Base-by-base conservation (phyloP, 2,329 filamentous ascomycete species). In the Fusarium coicis region DNA sequence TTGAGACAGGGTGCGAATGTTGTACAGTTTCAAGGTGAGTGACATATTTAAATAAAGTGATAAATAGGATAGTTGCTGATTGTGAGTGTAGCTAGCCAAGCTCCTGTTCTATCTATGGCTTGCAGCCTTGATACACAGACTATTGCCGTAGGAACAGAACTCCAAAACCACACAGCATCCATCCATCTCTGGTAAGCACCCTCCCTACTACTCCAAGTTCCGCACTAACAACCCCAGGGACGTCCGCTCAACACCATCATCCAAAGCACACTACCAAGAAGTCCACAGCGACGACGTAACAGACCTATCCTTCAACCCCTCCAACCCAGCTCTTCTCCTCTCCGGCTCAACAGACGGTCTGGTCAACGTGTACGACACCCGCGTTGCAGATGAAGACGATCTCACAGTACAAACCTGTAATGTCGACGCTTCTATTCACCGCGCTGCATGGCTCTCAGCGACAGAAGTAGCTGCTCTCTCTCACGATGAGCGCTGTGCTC, bases 331-430 rank as follows among this genome's bases (percentile, higher is more conserved):
- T 49, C 84, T 93, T 21, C 87, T 96, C 10, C 85, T 96, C 16
- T 94, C 93, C 3, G 93, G 92, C 47, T 94, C 92, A 42, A 96
- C 93, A 19, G 93, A 96, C 81, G 93, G 93, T 11, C 87, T 96
- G 3, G 87, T 96, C 76, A 95, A 93, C 78, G 85, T 96, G 50
- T 93, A 92, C 82, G 91, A 96, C 82, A 92, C 89, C 23, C 86
- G 87, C 53, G 87, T 93, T 65, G 82, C 85, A 23, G 92, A 93
- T 74, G 93, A 96, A 81, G 93, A 96, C 78, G 93, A 96, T 52
- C 91, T 93, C 2, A 84, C 95, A 26, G 85, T 93, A 66, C 92
- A 94, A 81, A 93, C 94, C 18, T 91, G 95, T 80, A 96, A 96
- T 81, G 92, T 93, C 78, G 87, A 89, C 42, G 89, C 91, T 39